Evolutionary conservation across 352 stramenopile species (phyloP), one percentile per base, ranked within the genome.

Genomic region (Phytophthora uliginosa): DNA sequence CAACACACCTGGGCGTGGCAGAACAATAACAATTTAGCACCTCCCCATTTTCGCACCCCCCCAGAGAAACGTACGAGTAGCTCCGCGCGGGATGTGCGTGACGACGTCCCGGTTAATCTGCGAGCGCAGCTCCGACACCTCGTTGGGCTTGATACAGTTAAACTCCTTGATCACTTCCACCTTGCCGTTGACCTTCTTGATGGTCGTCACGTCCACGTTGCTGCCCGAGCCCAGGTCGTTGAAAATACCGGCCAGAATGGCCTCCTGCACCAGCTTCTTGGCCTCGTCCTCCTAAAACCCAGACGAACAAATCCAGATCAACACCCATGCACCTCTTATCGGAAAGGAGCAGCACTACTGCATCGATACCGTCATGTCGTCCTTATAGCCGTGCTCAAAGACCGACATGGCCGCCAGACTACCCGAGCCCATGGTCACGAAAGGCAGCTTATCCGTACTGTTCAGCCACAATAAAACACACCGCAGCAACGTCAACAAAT

Each of bases 401-500:
- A 99, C 92, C 26, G 94, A 91, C 97, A 99, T 99, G 59, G 98
- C 98, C 1, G 98, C 98, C n/a, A 99, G 80, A 73, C 86, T 98
- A 56, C 98, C 98, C n/a, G 89, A 98, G 55, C 98, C 98, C 98
- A 99, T 99, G 34, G 97, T 99, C 71, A 99, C 97, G 76, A 98
- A 99, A 7, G 98, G 97, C 28, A 99, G 76, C 79, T 99, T 99
- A 66, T 98, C 92, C 47, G 97, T 99, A 69, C 86, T 94, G 45
- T 34, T 12, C 22, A 47, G 42, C 26, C 42, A 54, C 15, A 57
- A 63, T 17, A 69, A 9, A 66, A 54, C 20, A 63, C 36, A 57
- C 5, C 15, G 7, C 17, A 50, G 42, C 42, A 28, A 40, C 7
- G 60, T 20, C 36, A 65, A 34, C 4, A 42, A 42, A 17, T 17